phyloP scores from a whole-genome alignment of 2,329 filamentous ascomycete species.

The Clonostachys chloroleuca region DNA sequence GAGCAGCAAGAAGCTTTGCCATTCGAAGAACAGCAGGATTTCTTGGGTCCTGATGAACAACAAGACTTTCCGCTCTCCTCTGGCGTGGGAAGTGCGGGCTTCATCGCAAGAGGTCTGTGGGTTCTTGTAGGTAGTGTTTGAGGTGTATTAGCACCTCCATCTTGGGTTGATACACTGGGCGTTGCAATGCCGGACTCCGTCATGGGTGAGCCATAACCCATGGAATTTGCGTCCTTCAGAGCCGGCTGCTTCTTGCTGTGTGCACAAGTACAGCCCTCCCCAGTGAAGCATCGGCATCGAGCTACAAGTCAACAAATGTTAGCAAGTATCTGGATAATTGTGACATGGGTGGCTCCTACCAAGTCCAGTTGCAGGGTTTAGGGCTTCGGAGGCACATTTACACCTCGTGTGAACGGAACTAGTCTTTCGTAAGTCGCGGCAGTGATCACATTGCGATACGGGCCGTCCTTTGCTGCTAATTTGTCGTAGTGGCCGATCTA shows the following conservation, averaged over 20 bases:
- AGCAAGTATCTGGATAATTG: not conserved
- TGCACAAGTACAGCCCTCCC: not conserved
- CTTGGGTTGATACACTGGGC: too few relatives aligned
- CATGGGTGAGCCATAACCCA: too few relatives aligned
- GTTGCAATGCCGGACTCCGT: too few relatives aligned
- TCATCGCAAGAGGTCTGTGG: too few relatives aligned
- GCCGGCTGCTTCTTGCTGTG: not conserved
- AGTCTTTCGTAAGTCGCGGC: not conserved
- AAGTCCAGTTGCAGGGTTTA: not conserved
- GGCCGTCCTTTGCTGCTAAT: not conserved
- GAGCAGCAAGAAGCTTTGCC: too few relatives aligned
- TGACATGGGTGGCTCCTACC: not conserved
- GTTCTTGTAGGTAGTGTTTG: too few relatives aligned
- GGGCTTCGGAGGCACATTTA: not conserved
- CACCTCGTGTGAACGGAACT: not conserved
- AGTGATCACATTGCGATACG: not conserved
- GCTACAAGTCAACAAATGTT: not conserved
- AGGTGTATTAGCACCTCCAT: too few relatives aligned
- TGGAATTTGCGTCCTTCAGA: too few relatives aligned
- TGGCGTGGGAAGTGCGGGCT: too few relatives aligned
- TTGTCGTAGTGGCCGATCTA: not conserved
- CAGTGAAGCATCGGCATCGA: not conserved
- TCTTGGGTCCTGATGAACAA: too few relatives aligned
- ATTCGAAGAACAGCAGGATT: too few relatives aligned
- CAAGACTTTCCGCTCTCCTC: too few relatives aligned